Percentiles rank a stretch among this genome's conserved stretches.
Conservation (phyloP, 2,329 filamentous ascomycete genomes). For the Fusarium newnesense region DNA sequence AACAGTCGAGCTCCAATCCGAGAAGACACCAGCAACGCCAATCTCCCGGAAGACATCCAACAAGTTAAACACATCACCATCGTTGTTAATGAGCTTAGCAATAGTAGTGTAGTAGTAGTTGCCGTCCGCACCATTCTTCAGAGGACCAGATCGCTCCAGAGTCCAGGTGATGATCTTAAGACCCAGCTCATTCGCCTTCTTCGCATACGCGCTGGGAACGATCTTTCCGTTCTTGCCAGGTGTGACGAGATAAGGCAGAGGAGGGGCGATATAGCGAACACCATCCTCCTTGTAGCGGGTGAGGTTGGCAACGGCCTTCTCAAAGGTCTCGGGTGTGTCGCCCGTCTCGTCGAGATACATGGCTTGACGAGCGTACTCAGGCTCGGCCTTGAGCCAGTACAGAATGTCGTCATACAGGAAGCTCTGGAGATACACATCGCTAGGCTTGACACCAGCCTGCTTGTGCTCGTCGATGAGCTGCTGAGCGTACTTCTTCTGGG, state of each 20-base stretch:
- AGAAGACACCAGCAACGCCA: constrained; percentile 70
- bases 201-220: constrained; percentile 71
- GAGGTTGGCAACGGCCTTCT: constrained; percentile 66
- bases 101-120: constrained; percentile 69
- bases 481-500: constrained; percentile 71
- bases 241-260: constrained; percentile 70
- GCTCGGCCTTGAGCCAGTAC: constrained; percentile 73
- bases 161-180: constrained; percentile 76
- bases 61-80: constrained; percentile 75
- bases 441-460: constrained; percentile 60
- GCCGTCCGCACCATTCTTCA: constrained; percentile 59
- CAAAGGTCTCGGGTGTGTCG: constrained; percentile 62
- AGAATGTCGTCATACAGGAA: constrained; percentile 72
- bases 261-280: constrained; percentile 71
- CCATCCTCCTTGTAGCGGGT: constrained; percentile 65
- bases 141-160: constrained; percentile 72
- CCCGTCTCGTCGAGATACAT: constrained; percentile 73
- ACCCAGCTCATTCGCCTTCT: constrained; percentile 67
- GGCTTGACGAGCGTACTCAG: constrained; percentile 69
- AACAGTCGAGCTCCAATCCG: constrained; percentile 75
- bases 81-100: constrained; percentile 64
- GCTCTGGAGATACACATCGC: constrained; percentile 70
- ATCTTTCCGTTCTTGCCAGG: constrained; percentile 61
- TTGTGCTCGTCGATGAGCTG: constrained; percentile 72
- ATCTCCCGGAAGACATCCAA: constrained; percentile 73